These are phyloP conservation scores for Pestalotiopsis sp. DNA, from an alignment of 2,329 filamentous ascomycete genomes.

Conservation along the genomic window DNA sequence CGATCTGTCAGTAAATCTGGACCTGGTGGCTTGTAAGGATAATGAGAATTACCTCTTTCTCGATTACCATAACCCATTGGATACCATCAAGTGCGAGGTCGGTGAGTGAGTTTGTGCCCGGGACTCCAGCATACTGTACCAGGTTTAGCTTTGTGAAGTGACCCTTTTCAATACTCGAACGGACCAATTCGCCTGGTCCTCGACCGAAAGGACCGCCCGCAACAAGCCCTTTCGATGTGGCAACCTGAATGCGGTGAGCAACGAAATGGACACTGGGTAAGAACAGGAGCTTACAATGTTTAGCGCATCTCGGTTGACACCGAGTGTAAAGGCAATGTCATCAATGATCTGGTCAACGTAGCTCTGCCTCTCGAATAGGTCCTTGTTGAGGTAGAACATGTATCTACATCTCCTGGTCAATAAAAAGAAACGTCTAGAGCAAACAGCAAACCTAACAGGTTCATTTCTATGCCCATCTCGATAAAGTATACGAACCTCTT, in stretches of 20 bases:
- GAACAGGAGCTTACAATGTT: constrained; percentile 62
- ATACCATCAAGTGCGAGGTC: constrained; percentile 50
- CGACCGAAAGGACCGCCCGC: constrained; percentile 47
- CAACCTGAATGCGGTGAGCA: constrained; percentile 51
- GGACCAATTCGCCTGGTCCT: constrained; percentile 31
- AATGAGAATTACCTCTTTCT: constrained; percentile 67
- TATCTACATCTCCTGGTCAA: constrained; percentile 53
- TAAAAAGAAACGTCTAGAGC: neutral
- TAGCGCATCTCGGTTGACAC: constrained; percentile 63
- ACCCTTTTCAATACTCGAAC: neutral
- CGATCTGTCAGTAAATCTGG: constrained; percentile 19
- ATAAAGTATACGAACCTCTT: constrained; percentile 54
- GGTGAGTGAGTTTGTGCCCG: constrained; percentile 51
- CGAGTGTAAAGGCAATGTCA: constrained; percentile 72
- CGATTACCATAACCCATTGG: constrained; percentile 72
- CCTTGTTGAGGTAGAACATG: constrained; percentile 77
- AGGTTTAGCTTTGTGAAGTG: constrained; percentile 2
- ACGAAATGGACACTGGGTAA: neutral
- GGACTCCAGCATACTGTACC: constrained; percentile 62
- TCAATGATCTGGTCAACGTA: constrained; percentile 75
- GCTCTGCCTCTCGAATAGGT: constrained; percentile 70
- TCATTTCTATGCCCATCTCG: no score
- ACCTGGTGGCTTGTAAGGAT: neutral
- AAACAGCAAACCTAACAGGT: neutral
- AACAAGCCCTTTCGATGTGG: constrained; percentile 73